Percentiles rank a stretch among this genome's conserved stretches.
Conservation (phyloP, 257 asterid genomes). For the Catharanthus roseus region DNA sequence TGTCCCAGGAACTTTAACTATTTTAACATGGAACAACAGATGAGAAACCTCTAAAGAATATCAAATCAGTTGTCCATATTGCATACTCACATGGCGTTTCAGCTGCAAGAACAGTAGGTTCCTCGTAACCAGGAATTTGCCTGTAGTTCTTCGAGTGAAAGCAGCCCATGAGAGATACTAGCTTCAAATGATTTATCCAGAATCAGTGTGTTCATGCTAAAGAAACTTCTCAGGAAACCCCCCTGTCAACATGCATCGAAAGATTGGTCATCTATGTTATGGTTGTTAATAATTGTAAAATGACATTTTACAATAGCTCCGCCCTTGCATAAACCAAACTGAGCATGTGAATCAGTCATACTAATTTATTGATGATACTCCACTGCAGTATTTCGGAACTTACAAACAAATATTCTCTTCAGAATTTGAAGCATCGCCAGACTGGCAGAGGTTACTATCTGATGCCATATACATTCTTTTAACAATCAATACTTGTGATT, state of each 20-base stretch:
- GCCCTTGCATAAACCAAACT: background rate
- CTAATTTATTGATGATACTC: background rate
- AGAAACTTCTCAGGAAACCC: slow-evolving; percentile 13
- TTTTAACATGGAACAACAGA: background rate
- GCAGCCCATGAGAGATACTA: slow-evolving; percentile 59
- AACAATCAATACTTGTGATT: too few relatives aligned
- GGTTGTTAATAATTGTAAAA: background rate
- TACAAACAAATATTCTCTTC: too few relatives aligned
- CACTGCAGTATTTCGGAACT: background rate
- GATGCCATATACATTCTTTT: too few relatives aligned
- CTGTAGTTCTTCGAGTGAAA: slow-evolving; percentile 41
- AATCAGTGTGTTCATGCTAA: slow-evolving; percentile 22
- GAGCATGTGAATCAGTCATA: background rate
- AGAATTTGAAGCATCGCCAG: too few relatives aligned
- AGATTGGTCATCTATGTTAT: background rate
- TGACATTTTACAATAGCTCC: background rate
- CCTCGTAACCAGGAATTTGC: slow-evolving; percentile 69
- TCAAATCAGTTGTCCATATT: background rate
- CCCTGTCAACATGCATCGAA: slow-evolving; percentile 1
- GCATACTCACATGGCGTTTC: slow-evolving; percentile 87
- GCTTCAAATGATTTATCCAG: slow-evolving; percentile 15
- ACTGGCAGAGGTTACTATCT: too few relatives aligned
- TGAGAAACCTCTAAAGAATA: background rate
- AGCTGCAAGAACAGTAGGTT: slow-evolving; percentile 73
- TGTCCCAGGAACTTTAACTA: too few relatives aligned